phyloP scores from a whole-genome alignment of 2,329 filamentous ascomycete species.

The Geosmithia flava region DNA sequence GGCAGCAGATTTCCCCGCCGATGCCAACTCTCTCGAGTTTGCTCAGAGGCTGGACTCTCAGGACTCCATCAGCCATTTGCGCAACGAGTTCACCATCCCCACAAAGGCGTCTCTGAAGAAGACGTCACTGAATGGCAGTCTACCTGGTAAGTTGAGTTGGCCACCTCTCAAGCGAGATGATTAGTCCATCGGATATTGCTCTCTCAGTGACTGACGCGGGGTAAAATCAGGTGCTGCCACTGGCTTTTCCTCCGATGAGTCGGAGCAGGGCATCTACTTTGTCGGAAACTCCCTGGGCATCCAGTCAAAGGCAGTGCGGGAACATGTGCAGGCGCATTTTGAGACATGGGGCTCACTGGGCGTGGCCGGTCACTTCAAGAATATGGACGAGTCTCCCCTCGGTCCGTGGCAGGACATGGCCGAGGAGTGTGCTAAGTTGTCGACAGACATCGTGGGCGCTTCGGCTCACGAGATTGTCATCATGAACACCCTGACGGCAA shows the following conservation, averaged over 20 bases:
- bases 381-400: slow-evolving; percentile 54
- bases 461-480: slow-evolving; percentile 62
- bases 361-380: slow-evolving; percentile 71
- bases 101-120: slow-evolving; percentile 59
- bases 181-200: background rate
- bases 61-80: slow-evolving; percentile 47
- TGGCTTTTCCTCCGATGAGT: slow-evolving; percentile 9
- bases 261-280: slow-evolving; percentile 55
- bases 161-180: background rate
- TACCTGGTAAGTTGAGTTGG: slow-evolving; percentile 22
- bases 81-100: slow-evolving; percentile 66
- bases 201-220: background rate
- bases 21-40: slow-evolving; percentile 34
- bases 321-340: slow-evolving; percentile 60
- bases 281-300: slow-evolving; percentile 84
- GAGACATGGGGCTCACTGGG: slow-evolving; percentile 76
- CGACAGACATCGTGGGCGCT: slow-evolving; percentile 65
- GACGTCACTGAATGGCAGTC: slow-evolving; percentile 36
- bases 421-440: slow-evolving; percentile 57
- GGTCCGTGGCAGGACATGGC: slow-evolving; percentile 69
- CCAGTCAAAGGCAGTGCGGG: slow-evolving; percentile 57
- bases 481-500: slow-evolving; percentile 79
- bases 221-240: slow-evolving; percentile 6
- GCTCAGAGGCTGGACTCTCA: slow-evolving; percentile 42
- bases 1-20: slow-evolving; percentile 29